phyloP scores from a whole-genome alignment of 73 alveolate genomes.

The Tetrahymena thermophila region DNA sequence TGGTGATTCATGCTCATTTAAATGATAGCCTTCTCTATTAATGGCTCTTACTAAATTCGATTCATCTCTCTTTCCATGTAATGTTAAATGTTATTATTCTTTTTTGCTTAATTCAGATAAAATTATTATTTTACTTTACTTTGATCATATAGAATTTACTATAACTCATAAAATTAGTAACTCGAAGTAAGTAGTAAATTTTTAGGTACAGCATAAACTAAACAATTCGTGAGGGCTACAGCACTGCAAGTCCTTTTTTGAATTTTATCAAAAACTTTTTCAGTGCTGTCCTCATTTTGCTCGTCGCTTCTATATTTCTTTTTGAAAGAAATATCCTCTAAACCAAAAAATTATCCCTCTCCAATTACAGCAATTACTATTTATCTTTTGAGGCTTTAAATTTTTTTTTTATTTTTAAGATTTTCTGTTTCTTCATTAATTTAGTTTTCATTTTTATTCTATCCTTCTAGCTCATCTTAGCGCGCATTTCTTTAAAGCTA shows the following conservation, averaged over 20 bases:
- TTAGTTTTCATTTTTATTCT: neutral
- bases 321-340: neutral
- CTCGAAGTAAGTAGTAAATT: neutral
- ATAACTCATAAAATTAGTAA: neutral
- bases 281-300: neutral
- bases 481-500: neutral
- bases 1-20: neutral
- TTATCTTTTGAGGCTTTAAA: neutral
- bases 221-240: neutral
- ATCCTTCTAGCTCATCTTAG: neutral
- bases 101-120: neutral
- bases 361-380: neutral
- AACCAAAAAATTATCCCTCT: neutral
- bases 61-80: neutral
- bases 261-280: neutral
- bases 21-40: neutral
- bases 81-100: neutral
- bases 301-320: neutral
- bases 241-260: neutral
- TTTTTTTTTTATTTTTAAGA: neutral
- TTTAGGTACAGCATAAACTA: neutral
- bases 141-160: neutral
- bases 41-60: neutral
- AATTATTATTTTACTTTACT: neutral
- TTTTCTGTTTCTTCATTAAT: neutral